A percentile compares a stretch with the other conserved stretches of the same genome.
These are phyloP conservation scores for Penicillium sp. DNA, from an alignment of 2,329 filamentous ascomycete species.

Conservation along the genomic window DNA sequence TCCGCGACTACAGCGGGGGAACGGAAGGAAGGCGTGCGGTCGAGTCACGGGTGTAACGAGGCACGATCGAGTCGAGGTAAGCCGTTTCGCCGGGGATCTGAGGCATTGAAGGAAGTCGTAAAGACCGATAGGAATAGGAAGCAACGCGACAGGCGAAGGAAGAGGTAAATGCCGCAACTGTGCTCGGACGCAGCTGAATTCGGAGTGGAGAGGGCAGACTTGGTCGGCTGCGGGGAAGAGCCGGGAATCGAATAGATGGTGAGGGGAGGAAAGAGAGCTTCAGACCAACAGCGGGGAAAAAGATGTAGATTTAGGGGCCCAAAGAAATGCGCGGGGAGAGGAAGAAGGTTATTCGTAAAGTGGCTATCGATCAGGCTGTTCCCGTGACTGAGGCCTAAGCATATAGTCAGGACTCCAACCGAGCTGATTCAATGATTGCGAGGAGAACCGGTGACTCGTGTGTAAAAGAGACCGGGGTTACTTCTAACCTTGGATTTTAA, in stretches of 20 bases:
- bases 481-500: background rate
- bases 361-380: slow-evolving; percentile 17
- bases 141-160: slow-evolving; percentile 12
- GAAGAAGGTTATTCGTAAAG: background rate
- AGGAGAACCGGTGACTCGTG: slow-evolving; percentile 6
- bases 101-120: slow-evolving; percentile 22
- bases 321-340: slow-evolving; percentile 1
- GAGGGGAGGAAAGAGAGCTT: background rate
- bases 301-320: slow-evolving; percentile 1
- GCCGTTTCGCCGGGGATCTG: slow-evolving; percentile 11
- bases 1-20: slow-evolving; percentile 21
- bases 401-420: slow-evolving; percentile 17
- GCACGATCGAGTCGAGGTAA: slow-evolving; percentile 21
- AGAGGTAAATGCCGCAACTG: slow-evolving; percentile 24
- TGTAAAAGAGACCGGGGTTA: background rate
- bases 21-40: slow-evolving; percentile 11
- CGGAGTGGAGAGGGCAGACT: slow-evolving; percentile 22
- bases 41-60: slow-evolving; percentile 22
- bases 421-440: slow-evolving; percentile 15
- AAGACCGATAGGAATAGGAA: slow-evolving; percentile 1
- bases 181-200: slow-evolving; percentile 19
- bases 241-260: slow-evolving; percentile 5
- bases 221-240: slow-evolving; percentile 23
- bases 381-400: slow-evolving; percentile 24
- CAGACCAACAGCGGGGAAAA: background rate